Base-by-base conservation (phyloP, 352 stramenopile genomes). In the Phytophthora idaei region DNA sequence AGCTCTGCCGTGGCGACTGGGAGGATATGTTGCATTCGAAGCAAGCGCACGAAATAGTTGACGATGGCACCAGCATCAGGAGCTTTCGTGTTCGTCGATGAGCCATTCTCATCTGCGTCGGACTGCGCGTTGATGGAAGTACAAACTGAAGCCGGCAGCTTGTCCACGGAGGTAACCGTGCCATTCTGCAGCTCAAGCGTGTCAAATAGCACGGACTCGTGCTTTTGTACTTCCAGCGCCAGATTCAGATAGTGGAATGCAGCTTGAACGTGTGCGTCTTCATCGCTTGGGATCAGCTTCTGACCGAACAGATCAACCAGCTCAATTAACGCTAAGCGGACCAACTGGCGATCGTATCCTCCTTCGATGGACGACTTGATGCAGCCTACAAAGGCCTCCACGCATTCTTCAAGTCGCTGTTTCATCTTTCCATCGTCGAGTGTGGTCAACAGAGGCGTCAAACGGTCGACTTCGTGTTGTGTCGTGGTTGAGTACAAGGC, bases 161-260 rank as follows among this genome's bases (percentile, higher is more conserved):
- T 85, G 6, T 92, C 80, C 0, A 73, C 49, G 11, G 73, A 74
- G 1, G 69, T 68, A 15, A 87, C 25, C 4, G 69, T 63, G 1
- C 77, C 80, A 12, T 57, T 70, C 42, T 93, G 83, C 14, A 93
- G 71, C 54, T 93, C 78, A 48, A 88, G 44, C 7, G 78, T 84
- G 28, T 92, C 71, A 34, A 90, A 89, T 5, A 94, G 57, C n/a
- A 71, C 57, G 0, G 36, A 62, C 21, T 87, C 71, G 17, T 89
- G 76, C 25, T 68, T 73, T 31, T 74, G 65, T 3, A 91, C 73
- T 28, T 68, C 54, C 1, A 85, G 34, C 0, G 77, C 84, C 15
- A 92, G 54, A 37, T 71, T 78, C 29, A 94, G 61, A 63, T 88
- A 93, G 63, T 93, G 84, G 46, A 90, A 90, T 31, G 82, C 84